Conservation (phyloP, 1,139 yeast genomes). For the Blastobotrys persicus region DNA sequence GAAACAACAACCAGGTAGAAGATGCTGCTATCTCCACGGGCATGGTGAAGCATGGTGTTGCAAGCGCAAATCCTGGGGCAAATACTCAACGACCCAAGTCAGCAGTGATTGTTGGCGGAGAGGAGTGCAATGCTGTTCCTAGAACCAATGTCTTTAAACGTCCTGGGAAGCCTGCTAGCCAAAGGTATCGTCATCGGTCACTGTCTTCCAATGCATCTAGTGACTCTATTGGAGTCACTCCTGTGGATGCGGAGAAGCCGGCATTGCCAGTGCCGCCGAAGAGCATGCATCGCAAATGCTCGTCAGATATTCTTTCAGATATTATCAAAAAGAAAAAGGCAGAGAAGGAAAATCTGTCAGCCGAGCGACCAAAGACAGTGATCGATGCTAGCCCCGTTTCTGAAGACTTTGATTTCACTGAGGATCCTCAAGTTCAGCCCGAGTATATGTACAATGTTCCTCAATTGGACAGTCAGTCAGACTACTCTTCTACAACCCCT, state of each 20-base stretch:
- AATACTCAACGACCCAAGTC: slow-evolving; percentile 11
- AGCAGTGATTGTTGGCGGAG: slow-evolving; percentile 12
- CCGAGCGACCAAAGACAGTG: background rate
- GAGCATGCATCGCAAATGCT: background rate
- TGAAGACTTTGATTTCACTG: slow-evolving; percentile 7
- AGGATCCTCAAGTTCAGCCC: background rate
- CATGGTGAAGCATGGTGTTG: slow-evolving; percentile 9
- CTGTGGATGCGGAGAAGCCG: slow-evolving; percentile 7
- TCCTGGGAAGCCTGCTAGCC: slow-evolving; percentile 1
- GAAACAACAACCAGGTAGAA: too few relatives aligned
- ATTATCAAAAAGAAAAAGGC: background rate
- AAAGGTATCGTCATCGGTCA: background rate
- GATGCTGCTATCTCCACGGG: slow-evolving; percentile 10
- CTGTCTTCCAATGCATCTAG: slow-evolving; percentile 3
- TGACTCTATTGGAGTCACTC: slow-evolving; percentile 6
- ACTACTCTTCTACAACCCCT: background rate
- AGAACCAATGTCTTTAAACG: slow-evolving; percentile 4
- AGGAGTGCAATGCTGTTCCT: background rate
- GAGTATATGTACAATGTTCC: slow-evolving; percentile 4
- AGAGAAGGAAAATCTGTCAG: background rate
- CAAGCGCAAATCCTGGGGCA: slow-evolving; percentile 4
- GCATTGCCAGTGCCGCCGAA: background rate
- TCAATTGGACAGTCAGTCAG: slow-evolving; percentile 1
- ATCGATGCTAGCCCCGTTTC: background rate
- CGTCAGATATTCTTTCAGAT: slow-evolving; percentile 2